Evolutionary conservation across 768 basidiomycete species (phyloP).

Genomic region (Roridomyces roridus): DNA sequence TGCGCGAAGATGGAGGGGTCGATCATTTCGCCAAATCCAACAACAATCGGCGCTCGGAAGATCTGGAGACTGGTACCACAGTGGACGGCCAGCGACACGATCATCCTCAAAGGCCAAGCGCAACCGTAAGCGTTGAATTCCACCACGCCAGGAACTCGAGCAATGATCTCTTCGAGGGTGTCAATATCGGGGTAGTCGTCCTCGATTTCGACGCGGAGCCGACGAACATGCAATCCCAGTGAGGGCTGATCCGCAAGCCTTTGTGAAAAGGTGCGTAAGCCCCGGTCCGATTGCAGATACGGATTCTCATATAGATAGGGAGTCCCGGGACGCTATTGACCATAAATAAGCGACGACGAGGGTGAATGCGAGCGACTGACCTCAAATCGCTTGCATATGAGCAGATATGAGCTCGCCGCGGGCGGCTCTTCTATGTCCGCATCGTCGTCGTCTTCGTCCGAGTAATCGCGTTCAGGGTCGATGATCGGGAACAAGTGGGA

Average conservation of each 20-base stretch:
- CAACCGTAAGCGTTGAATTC: too few relatives aligned
- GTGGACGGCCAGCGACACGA: background rate
- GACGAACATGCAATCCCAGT: background rate
- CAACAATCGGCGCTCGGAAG: background rate
- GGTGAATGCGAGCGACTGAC: background rate
- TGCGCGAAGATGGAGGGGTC: background rate
- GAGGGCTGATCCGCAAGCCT: background rate
- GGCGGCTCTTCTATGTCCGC: too few relatives aligned
- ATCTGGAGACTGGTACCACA: too few relatives aligned
- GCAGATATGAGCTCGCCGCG: too few relatives aligned
- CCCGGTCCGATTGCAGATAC: background rate
- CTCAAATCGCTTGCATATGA: slow-evolving; percentile 6
- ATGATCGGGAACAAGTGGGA: background rate
- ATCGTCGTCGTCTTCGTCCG: too few relatives aligned
- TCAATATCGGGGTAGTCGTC: background rate
- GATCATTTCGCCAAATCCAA: background rate
- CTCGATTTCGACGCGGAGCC: background rate
- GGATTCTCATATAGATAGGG: slow-evolving; percentile 7
- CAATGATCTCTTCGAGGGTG: background rate
- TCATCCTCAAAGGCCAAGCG: too few relatives aligned
- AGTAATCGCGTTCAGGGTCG: too few relatives aligned
- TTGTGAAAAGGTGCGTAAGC: background rate
- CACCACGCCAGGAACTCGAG: too few relatives aligned
- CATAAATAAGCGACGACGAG: too few relatives aligned
- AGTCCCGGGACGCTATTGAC: background rate